These are phyloP conservation scores for Mimosa pudica DNA, from an alignment of 306 rosid species.

Conservation along the genomic window DNA sequence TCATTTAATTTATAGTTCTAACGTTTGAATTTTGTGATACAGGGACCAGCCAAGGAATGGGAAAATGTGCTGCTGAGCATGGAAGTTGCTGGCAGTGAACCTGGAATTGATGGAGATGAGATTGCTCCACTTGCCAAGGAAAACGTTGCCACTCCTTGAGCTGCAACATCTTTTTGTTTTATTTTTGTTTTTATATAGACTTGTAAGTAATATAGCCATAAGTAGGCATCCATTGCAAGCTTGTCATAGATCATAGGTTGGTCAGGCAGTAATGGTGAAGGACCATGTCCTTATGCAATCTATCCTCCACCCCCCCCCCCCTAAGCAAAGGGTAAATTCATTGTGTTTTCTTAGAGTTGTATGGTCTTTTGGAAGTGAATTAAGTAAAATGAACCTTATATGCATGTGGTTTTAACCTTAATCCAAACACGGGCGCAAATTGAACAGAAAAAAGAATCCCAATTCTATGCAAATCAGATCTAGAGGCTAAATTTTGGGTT, in stretches of 20 bases:
- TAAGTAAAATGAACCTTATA: background rate
- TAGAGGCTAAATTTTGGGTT: too few relatives aligned
- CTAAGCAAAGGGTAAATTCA: background rate
- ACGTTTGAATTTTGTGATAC: slow-evolving; percentile 30
- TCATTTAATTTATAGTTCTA: background rate
- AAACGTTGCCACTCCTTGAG: slow-evolving; percentile 76
- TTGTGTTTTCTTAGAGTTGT: background rate
- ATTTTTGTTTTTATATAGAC: background rate
- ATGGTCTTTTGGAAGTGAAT: slow-evolving; percentile 22
- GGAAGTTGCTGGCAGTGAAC: slow-evolving; percentile 60
- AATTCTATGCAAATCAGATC: background rate
- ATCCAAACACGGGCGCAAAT: background rate
- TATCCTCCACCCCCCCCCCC: too few relatives aligned
- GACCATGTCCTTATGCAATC: background rate
- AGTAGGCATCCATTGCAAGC: background rate
- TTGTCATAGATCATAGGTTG: background rate
- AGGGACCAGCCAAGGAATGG: slow-evolving; percentile 88
- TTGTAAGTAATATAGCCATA: background rate
- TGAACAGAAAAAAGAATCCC: background rate
- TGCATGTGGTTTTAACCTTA: background rate
- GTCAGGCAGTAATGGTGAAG: background rate
- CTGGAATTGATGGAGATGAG: slow-evolving; percentile 81
- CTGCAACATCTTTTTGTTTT: slow-evolving; percentile 1
- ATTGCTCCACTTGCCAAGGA: slow-evolving; percentile 79
- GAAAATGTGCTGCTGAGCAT: slow-evolving; percentile 68